Evolutionary conservation across 2,329 filamentous ascomycete species (phyloP).

Genomic region (Fusarium proliferatum): DNA sequence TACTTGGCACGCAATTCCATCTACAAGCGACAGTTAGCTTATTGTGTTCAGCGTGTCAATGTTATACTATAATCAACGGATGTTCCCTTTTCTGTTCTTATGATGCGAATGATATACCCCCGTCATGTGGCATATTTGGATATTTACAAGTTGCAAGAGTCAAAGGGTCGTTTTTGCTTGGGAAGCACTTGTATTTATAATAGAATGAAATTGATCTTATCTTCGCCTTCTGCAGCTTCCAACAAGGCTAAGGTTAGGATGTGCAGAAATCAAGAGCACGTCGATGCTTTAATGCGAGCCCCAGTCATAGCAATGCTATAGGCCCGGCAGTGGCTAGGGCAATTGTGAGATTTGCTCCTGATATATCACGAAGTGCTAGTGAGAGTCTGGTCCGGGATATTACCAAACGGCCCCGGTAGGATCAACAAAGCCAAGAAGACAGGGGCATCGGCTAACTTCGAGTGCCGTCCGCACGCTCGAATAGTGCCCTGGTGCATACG

Average conservation of each 20-base stretch:
- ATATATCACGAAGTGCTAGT: background rate
- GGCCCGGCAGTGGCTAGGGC: background rate
- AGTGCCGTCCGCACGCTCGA: background rate
- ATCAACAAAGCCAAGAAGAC: conserved; percentile 6
- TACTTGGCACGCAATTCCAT: background rate
- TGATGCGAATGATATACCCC: conserved; percentile 19
- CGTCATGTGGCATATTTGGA: background rate
- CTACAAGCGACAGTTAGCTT: background rate
- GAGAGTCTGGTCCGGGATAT: background rate
- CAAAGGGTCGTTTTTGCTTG: background rate
- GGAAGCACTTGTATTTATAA: background rate
- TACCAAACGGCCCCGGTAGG: background rate
- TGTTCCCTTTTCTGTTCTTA: background rate
- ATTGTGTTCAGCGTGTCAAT: background rate
- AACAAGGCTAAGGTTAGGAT: background rate
- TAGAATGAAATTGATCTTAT: background rate
- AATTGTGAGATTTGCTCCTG: background rate
- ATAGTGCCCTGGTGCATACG: background rate
- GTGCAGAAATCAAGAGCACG: background rate
- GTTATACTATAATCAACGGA: background rate
- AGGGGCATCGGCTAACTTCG: conserved; percentile 3
- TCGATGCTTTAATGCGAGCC: background rate
- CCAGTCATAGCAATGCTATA: background rate
- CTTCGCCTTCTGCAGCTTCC: background rate
- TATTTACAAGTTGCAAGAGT: background rate